Percentiles rank a stretch among this genome's conserved stretches.
Evolutionary conservation across 2,329 filamentous ascomycete species (phyloP).

Genomic region (Fusarium pininemorale): DNA sequence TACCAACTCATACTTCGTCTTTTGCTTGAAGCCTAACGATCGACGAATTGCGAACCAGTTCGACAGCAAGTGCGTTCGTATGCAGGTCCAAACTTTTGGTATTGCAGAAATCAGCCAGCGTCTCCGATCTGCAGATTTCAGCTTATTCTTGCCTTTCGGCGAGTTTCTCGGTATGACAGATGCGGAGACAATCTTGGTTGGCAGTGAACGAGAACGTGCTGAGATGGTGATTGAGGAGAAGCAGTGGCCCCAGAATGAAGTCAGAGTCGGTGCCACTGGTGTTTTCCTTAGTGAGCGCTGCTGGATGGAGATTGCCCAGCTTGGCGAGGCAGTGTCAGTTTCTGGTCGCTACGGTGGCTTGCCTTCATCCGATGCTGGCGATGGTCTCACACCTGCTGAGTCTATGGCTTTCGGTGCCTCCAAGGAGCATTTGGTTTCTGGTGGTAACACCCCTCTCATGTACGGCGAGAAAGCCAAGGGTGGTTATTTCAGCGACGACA

Average conservation of each 20-base stretch:
- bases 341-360: slow-evolving; percentile 49
- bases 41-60: slow-evolving; percentile 98
- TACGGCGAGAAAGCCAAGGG: slow-evolving; percentile 79
- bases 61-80: slow-evolving; percentile 96
- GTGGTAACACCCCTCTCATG: slow-evolving; percentile 65
- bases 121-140: slow-evolving; percentile 92
- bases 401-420: slow-evolving; percentile 70
- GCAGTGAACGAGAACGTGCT: slow-evolving; percentile 90
- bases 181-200: slow-evolving; percentile 83
- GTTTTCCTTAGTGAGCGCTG: slow-evolving; percentile 95
- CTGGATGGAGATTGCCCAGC: slow-evolving; percentile 88
- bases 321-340: slow-evolving; percentile 70
- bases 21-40: slow-evolving; percentile 97
- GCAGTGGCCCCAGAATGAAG: slow-evolving; percentile 92
- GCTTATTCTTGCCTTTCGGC: slow-evolving; percentile 91
- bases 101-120: slow-evolving; percentile 97
- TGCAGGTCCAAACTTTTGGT: slow-evolving; percentile 92
- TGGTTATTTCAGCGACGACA: slow-evolving; percentile 89
- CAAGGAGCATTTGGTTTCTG: slow-evolving; percentile 66
- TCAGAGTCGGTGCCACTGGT: slow-evolving; percentile 88
- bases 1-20: slow-evolving; percentile 94
- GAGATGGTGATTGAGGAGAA: slow-evolving; percentile 92
- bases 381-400: slow-evolving; percentile 66
- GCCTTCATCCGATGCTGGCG: slow-evolving; percentile 66
- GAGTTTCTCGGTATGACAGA: slow-evolving; percentile 94